A percentile compares a stretch with the other conserved stretches of the same genome.
Evolutionary conservation across 1,284 basidiomycete genomes (phyloP).

Genomic region (Fomitopsis pinicola): DNA sequence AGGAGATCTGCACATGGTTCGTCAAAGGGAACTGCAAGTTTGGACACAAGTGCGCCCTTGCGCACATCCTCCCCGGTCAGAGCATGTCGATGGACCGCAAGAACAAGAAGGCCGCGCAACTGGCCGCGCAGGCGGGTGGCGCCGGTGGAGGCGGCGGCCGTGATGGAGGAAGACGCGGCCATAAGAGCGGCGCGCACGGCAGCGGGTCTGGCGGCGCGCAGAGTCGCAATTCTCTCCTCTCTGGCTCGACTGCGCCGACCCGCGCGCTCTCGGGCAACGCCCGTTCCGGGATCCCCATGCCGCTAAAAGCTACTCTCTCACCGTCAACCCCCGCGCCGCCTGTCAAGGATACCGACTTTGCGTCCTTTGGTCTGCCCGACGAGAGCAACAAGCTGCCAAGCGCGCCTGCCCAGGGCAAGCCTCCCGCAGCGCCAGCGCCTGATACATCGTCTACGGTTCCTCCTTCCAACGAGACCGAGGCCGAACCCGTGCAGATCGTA

Average conservation of each 20-base stretch:
- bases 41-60: slow-evolving; percentile 94
- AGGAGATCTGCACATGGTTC: slow-evolving; percentile 95
- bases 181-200: slow-evolving; percentile 15
- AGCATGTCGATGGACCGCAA: slow-evolving; percentile 95
- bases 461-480: neutral
- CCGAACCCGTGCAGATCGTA: slow-evolving; percentile 9
- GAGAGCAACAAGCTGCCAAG: slow-evolving; percentile 44
- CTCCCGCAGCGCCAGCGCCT: slow-evolving; percentile 18
- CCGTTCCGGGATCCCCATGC: slow-evolving; percentile 58
- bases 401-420: slow-evolving; percentile 41
- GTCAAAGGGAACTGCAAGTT: slow-evolving; percentile 97
- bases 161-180: slow-evolving; percentile 20
- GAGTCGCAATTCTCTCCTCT: slow-evolving; percentile 45
- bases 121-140: slow-evolving; percentile 48
- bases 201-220: slow-evolving; percentile 14
- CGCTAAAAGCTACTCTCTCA: slow-evolving; percentile 66
- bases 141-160: slow-evolving; percentile 37
- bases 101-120: slow-evolving; percentile 95
- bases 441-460: slow-evolving; percentile 6
- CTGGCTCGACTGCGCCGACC: slow-evolving; percentile 49
- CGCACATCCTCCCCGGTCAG: slow-evolving; percentile 93
- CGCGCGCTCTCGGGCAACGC: slow-evolving; percentile 40
- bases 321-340: slow-evolving; percentile 78
- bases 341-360: slow-evolving; percentile 71
- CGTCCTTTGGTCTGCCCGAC: slow-evolving; percentile 60